Evolutionary conservation across 169 alveolate genomes (phyloP), one percentile per base, ranked within the genome.

Genomic region (Plasmodium vivax): DNA sequence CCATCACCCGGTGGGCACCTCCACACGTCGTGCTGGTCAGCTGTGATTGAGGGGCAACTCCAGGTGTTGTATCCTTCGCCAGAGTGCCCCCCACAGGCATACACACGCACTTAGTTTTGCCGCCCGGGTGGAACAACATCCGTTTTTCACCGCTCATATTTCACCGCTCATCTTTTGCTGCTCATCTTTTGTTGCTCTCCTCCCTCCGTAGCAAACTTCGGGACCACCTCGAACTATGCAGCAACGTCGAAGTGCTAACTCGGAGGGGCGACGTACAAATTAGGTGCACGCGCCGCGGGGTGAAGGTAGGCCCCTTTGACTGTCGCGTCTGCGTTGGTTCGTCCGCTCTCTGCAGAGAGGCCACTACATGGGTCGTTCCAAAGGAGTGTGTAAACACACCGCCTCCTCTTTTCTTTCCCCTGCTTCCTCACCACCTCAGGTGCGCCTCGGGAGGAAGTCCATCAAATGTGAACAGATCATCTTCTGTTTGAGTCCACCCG

Each of bases 401-500:
- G n/a, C n/a, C 58, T 4, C 3, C n/a, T 47, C 12, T 47, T 47
- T 47, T 0, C n/a, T 10, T 47, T 47, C 58, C 58, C 10, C n/a
- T 9, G 5, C 12, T 47, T 16, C 58, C n/a, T 47, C n/a, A 9
- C 58, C n/a, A 47, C 58, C 58, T 34, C 16, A 85, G 93, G 79
- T 85, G 73, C 14, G 27, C 23, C n/a, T 87, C 1, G 94, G 94
- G 23, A 36, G 94, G 47, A 47, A 87, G 34, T 30, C 72, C 30
- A 16, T 87, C 41, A 75, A 79, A 77, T 87, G 82, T 38, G 23
- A 41, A 0, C 77, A 87, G 58, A 58, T 87, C 3, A 43, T 87
- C 12, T 79, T 87, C 45, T 87, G 94, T 54, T 47, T 75, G n/a
- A 87, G 81, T 36, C 94, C 94, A 16, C 30, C 68, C 30, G 94